phyloP scores from a whole-genome alignment of 208 protist species.

The Leishmania mexicana region DNA sequence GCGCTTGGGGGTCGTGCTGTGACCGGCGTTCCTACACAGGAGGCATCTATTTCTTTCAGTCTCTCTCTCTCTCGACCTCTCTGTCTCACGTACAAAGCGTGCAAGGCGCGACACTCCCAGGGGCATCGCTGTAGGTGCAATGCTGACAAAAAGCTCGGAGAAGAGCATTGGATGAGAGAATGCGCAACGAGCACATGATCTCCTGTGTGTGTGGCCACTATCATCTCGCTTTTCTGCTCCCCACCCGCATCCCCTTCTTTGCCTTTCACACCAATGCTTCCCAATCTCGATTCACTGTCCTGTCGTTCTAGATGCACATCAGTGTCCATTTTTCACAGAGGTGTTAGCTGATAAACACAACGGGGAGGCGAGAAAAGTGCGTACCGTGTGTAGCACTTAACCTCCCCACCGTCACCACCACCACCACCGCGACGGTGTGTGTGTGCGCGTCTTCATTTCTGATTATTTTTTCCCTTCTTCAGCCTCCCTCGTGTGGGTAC shows the following conservation, averaged over 20 bases:
- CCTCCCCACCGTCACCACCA: too few species aligned
- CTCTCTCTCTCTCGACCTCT: neutral
- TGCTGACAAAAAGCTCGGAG: neutral
- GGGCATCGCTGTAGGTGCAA: neutral
- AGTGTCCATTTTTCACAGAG: neutral
- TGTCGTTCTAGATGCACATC: neutral
- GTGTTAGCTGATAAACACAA: neutral
- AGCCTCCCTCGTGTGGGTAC: neutral
- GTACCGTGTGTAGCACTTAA: neutral
- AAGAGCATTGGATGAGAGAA: neutral
- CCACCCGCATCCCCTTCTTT: neutral
- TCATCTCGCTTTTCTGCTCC: neutral
- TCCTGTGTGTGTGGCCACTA: neutral
- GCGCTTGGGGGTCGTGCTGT: neutral
- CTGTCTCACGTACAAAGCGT: neutral
- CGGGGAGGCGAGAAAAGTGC: neutral
- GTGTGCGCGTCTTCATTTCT: neutral
- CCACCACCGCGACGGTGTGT: neutral
- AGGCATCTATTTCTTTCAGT: neutral
- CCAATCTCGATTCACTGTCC: conserved; percentile 1
- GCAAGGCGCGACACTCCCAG: neutral
- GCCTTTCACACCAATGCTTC: conserved; percentile 1
- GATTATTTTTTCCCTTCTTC: neutral
- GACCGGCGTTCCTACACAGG: neutral
- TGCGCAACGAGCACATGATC: neutral